These are phyloP conservation scores for Colletotrichum sp. DNA, from an alignment of 2,329 filamentous ascomycete genomes.

Conservation along the genomic window DNA sequence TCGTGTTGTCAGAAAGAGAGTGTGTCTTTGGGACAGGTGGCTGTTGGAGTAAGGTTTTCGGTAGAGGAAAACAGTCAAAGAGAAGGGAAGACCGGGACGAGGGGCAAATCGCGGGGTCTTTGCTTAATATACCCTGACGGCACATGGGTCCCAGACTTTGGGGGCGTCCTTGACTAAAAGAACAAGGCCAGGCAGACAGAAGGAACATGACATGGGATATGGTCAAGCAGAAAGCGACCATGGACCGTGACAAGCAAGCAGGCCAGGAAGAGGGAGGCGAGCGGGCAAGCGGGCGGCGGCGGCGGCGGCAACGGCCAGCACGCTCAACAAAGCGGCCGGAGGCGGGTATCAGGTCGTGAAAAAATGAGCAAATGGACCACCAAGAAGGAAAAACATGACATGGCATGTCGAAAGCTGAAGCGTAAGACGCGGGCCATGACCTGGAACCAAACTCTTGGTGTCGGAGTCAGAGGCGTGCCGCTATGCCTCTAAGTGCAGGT, in stretches of 20 bases:
- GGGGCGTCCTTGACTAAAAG: conserved; percentile 7
- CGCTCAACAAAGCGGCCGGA: background rate
- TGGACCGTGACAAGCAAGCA: background rate
- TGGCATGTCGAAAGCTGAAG: background rate
- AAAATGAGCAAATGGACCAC: background rate
- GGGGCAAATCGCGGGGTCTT: conserved; percentile 23
- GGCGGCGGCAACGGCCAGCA: background rate
- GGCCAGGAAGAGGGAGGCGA: background rate
- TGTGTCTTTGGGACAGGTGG: conserved; percentile 15
- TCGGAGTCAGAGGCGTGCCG: conserved; percentile 17
- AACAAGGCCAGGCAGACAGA: background rate
- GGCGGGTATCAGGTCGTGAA: background rate
- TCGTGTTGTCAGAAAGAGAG: background rate
- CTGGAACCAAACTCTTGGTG: conserved; percentile 19
- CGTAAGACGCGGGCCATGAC: conserved; percentile 8
- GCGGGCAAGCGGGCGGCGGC: background rate
- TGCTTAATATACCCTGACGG: conserved; percentile 12
- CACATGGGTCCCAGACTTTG: background rate
- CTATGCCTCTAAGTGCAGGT: conserved; percentile 21
- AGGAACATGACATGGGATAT: background rate
- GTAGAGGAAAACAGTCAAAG: conserved; percentile 4
- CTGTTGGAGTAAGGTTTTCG: conserved; percentile 4
- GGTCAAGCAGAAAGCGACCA: conserved; percentile 1
- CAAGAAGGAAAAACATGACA: background rate
- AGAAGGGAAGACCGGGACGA: conserved; percentile 15